These are phyloP conservation scores for Andrographis paniculata DNA, from an alignment of 305 asterid species.

Conservation along the genomic window DNA sequence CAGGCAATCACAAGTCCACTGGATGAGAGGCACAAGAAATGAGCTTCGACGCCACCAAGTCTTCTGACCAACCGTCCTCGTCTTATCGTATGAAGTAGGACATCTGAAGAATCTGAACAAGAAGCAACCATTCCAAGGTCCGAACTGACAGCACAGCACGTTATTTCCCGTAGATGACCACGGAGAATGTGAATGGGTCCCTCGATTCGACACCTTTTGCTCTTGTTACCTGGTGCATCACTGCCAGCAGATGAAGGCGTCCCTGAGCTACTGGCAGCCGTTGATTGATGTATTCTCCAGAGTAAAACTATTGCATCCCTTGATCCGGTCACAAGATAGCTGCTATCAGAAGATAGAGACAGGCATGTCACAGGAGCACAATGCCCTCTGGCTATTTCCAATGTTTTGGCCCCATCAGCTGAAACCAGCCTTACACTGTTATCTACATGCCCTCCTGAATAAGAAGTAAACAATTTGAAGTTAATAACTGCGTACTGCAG, in stretches of 20 bases:
- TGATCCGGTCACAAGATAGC: conserved; percentile 88
- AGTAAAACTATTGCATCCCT: conserved; percentile 77
- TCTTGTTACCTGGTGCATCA: conserved; percentile 36
- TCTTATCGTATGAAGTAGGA: conserved; percentile 77
- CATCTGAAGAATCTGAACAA: conserved; percentile 70
- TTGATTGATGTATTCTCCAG: conserved; percentile 75
- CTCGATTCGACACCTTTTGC: conserved; percentile 56
- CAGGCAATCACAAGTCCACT: conserved; percentile 75
- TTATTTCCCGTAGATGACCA: conserved; percentile 82
- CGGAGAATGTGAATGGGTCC: conserved; percentile 93
- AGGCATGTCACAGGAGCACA: conserved; percentile 94
- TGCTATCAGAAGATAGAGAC: conserved; percentile 74
- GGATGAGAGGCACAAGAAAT: conserved; percentile 64
- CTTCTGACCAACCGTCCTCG: conserved; percentile 79
- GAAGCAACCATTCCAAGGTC: conserved; percentile 96
- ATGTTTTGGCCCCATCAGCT: conserved; percentile 89
- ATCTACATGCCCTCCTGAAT: conserved; percentile 90
- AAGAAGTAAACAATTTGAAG: conserved; percentile 19
- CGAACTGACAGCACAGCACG: conserved; percentile 77
- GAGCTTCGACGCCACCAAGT: conserved; percentile 74
- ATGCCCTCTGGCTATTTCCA: conserved; percentile 94
- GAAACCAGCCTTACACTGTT: conserved; percentile 85
- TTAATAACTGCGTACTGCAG: conserved; percentile 14
- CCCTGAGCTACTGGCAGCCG: conserved; percentile 49
- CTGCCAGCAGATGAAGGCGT: conserved; percentile 46